Evolutionary conservation across 2,329 filamentous ascomycete genomes (phyloP), one percentile per base, ranked within the genome.

Genomic region (Trichoderma harzianum): DNA sequence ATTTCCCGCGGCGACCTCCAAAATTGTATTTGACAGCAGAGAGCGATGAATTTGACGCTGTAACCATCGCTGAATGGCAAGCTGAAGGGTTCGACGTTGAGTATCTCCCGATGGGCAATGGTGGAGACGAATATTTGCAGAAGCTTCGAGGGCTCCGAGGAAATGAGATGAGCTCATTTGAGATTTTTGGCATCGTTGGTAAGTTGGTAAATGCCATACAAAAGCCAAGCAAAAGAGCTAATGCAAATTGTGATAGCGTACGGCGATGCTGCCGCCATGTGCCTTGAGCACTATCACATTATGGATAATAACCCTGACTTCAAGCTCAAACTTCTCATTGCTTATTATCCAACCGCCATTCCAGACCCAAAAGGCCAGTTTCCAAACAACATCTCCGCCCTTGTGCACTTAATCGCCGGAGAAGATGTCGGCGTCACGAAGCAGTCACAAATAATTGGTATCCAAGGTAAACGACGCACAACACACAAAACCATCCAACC

Each of bases 1-100:
- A 82, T 10, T 85, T 84, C 67, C 83, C 82, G 1, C 77, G 78
- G 0, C 72, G 73, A 1, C 76, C 80, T 0, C 82, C 82, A 0
- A 84, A 81, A 62, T 73, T 85, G 3, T 85, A 84, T 71, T 72
- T 85, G 21, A 84, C 83, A 0, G 81, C 82, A 3, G 84, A 85
- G 60, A 77, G 75, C 43, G 81, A 83, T 10, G 80, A 83, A 0
- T 85, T 85, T 71, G 84, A 85, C 72, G 47, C 75, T 3, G 18
- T 76, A 0, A 83, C 80, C 0, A 34, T 85, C 0, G 70, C 71
- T 1, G 81, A 83, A 24, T 85, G 84, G 84, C 77, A 76, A 24
- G 79, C 78, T 12, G 84, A 85, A 70, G 82, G 82, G 0, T 85
- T 85, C 70, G 74, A 83, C 10, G 83, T 83, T 10, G 79, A 82